phyloP scores from a whole-genome alignment of 495 filamentous ascomycete genomes.

The Tuber magnatum region DNA sequence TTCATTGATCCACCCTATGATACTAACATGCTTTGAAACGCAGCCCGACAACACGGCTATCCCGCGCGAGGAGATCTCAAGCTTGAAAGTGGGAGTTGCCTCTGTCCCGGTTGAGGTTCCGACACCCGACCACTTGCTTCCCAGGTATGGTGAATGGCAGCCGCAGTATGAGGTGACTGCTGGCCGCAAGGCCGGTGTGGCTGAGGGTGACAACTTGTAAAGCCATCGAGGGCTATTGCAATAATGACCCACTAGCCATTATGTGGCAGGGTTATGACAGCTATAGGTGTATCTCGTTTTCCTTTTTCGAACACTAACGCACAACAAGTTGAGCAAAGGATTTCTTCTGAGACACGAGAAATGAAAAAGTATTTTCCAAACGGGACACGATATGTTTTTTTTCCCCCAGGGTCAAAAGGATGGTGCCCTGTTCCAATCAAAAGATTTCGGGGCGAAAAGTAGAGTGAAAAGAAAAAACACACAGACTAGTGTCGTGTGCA shows the following conservation, averaged over 20 bases:
- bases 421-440: neutral
- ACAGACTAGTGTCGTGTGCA: neutral
- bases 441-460: neutral
- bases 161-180: constrained; percentile 19
- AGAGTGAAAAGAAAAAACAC: neutral
- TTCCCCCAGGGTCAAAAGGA: neutral
- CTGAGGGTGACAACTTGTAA: constrained; percentile 28
- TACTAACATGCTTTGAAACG: constrained; percentile 3
- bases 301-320: neutral
- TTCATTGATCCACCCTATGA: neutral
- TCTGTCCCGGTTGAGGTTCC: constrained; percentile 27
- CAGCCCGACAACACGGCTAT: constrained; percentile 15
- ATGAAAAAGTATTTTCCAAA: neutral
- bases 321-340: neutral
- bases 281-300: neutral
- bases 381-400: neutral
- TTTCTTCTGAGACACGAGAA: neutral
- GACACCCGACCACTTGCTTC: constrained; percentile 13
- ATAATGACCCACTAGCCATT: neutral
- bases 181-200: constrained; percentile 24
- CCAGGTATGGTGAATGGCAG: constrained; percentile 19
- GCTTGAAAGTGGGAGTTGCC: constrained; percentile 29
- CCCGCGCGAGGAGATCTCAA: constrained; percentile 26
- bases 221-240: neutral
- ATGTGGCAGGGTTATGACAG: neutral